Percentiles rank a stretch among this genome's conserved stretches.
phyloP scores from a whole-genome alignment of 306 rosid genomes.

The Lablab purpureus region DNA sequence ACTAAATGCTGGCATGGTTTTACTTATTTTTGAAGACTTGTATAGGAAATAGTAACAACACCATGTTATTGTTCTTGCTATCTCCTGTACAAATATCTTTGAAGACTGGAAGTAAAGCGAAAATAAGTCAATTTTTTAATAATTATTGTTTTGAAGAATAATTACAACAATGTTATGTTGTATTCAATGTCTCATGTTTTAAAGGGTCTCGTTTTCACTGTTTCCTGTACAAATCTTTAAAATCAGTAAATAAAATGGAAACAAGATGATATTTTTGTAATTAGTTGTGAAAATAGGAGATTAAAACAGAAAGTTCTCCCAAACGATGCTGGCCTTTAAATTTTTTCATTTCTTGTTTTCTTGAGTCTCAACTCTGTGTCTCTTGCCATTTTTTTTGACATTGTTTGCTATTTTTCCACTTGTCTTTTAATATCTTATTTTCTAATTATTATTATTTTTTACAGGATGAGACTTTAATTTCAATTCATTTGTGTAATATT shows the following conservation, averaged over 20 bases:
- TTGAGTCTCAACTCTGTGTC: neutral
- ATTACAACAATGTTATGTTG: too few species aligned
- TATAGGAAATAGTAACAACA: too few species aligned
- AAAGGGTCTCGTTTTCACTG: too few species aligned
- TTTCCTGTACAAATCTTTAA: too few species aligned
- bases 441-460: neutral
- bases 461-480: neutral
- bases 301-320: neutral
- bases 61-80: too few species aligned
- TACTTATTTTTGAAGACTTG: too few species aligned
- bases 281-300: neutral
- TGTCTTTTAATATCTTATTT: constrained; percentile 18
- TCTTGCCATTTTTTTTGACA: constrained; percentile 17
- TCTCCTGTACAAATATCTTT: too few species aligned
- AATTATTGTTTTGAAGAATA: too few species aligned
- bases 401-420: neutral
- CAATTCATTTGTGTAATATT: constrained; percentile 8
- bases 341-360: constrained; percentile 1
- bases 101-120: too few species aligned
- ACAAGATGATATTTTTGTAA: neutral
- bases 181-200: too few species aligned
- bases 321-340: neutral
- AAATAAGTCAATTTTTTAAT: too few species aligned
- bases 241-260: neutral
- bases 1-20: too few species aligned